phyloP scores from a whole-genome alignment of 2,329 filamentous ascomycete genomes.

The Epichloe sylvatica region DNA sequence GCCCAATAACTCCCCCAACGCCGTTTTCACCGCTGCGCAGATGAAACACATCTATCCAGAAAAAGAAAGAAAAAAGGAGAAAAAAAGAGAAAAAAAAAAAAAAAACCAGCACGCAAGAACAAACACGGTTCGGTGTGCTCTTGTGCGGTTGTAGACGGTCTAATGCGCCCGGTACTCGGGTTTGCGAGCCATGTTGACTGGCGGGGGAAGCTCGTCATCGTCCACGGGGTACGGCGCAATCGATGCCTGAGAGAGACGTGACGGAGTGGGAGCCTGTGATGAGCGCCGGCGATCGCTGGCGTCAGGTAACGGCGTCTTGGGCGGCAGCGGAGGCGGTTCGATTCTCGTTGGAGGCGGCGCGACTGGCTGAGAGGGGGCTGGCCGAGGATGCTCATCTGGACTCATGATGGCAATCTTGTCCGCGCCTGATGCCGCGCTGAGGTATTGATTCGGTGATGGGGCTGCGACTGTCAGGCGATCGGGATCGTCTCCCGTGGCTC shows the following conservation, averaged over 20 bases:
- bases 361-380: slow-evolving; percentile 20
- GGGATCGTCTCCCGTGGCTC: slow-evolving; percentile 24
- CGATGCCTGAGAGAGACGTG: slow-evolving; percentile 20
- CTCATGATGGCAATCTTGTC: slow-evolving; percentile 56
- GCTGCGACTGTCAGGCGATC: slow-evolving; percentile 43
- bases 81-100: too few species aligned
- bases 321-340: slow-evolving; percentile 58
- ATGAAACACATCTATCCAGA: background rate
- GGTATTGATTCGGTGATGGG: slow-evolving; percentile 46
- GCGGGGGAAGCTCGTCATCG: slow-evolving; percentile 71
- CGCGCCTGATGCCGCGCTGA: slow-evolving; percentile 38
- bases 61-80: background rate
- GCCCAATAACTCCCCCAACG: background rate
- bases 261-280: slow-evolving; percentile 15
- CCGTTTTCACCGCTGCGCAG: background rate
- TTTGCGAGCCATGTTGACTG: slow-evolving; percentile 75
- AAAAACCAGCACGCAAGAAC: background rate
- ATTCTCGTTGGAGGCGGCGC: slow-evolving; percentile 24
- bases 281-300: slow-evolving; percentile 14
- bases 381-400: slow-evolving; percentile 41
- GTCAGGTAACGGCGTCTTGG: slow-evolving; percentile 60
- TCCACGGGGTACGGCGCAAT: slow-evolving; percentile 66
- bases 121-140: background rate
- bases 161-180: slow-evolving; percentile 47
- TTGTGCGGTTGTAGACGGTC: background rate